Percentiles rank a stretch among this genome's conserved stretches.
Evolutionary conservation across 352 stramenopile species (phyloP).

Genomic region (Thalassiosira livingstoniorum): DNA sequence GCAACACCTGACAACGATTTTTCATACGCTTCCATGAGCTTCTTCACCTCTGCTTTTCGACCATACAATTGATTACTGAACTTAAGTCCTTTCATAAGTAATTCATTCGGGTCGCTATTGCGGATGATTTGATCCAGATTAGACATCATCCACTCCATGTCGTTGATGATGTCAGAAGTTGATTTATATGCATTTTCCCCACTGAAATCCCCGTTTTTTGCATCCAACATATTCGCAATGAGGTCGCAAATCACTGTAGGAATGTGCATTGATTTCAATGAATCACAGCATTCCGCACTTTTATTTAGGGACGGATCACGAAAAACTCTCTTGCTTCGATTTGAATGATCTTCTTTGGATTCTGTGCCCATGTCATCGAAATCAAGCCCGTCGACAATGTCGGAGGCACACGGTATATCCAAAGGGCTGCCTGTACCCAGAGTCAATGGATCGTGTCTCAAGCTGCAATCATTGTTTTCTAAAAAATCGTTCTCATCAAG

Average conservation of each 20-base stretch:
- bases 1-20: slow-evolving; percentile 3
- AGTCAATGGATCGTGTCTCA: no score
- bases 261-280: slow-evolving; percentile 20
- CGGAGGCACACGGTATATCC: no score
- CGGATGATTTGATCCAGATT: slow-evolving; percentile 1
- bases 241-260: slow-evolving; percentile 21
- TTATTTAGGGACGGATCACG: neutral
- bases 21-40: slow-evolving; percentile 8
- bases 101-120: slow-evolving; percentile 2
- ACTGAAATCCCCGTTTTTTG: slow-evolving; percentile 16
- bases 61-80: slow-evolving; percentile 15
- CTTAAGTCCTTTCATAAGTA: slow-evolving; percentile 8
- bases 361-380: no score
- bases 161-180: slow-evolving; percentile 18
- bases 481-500: neutral
- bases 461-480: neutral
- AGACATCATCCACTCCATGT: slow-evolving; percentile 17
- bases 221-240: slow-evolving; percentile 35
- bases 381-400: no score
- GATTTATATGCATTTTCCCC: slow-evolving; percentile 14
- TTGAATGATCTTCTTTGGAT: no score
- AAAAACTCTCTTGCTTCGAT: neutral
- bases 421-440: no score
- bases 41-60: neutral
- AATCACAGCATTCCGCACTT: neutral